Base-by-base conservation (phyloP, 2,329 filamentous ascomycete species). In the Davidsoniella eucalypti region DNA sequence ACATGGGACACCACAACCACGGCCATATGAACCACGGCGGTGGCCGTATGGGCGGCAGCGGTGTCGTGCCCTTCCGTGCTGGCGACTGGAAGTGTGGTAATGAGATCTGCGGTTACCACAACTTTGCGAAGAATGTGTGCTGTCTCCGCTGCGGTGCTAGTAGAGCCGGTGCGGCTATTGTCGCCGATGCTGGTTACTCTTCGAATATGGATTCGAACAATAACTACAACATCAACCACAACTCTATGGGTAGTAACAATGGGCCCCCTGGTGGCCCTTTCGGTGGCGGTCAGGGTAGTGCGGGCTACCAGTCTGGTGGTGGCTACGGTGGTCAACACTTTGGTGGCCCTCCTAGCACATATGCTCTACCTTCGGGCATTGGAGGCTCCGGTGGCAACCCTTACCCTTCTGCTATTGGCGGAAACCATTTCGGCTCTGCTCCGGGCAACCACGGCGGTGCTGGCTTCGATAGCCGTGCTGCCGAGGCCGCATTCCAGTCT, bases 11-110 rank as follows among this genome's bases (percentile, higher is more conserved):
- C 55, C 51, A 53, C 39, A 46, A 49, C 43, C 66, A 69, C 57
- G 67, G 67, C 40, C 68, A 70, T 51, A 70, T 71, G 65, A 72
- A 76, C 55, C 72, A 76, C 55, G 72, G 75, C 48, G 72, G 73
- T 54, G 75, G 83, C 54, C 81, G 85, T 57, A 85, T 87, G 72
- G 82, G 84, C 55, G 84, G 85, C 55, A 81, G 82, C 55, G 84
- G 84, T 50, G 83, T 87, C 44, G 92, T 98, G 41, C 92, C 92
- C 14, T 98, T 98, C 82, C 84, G 92, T 61, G 92, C 92, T 50
- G 92, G 92, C 61, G 92, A 98, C 63, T 98, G 92, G 92, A 95
- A 95, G 67, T 98, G 92, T 62, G 92, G 92, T 51, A 92, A 92
- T 56, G 92, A 98, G 62, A 87, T 88, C 37, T 98, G 92, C 64